Base-by-base conservation (phyloP, 2,329 filamentous ascomycete genomes). In the Lecanicillium sp. region DNA sequence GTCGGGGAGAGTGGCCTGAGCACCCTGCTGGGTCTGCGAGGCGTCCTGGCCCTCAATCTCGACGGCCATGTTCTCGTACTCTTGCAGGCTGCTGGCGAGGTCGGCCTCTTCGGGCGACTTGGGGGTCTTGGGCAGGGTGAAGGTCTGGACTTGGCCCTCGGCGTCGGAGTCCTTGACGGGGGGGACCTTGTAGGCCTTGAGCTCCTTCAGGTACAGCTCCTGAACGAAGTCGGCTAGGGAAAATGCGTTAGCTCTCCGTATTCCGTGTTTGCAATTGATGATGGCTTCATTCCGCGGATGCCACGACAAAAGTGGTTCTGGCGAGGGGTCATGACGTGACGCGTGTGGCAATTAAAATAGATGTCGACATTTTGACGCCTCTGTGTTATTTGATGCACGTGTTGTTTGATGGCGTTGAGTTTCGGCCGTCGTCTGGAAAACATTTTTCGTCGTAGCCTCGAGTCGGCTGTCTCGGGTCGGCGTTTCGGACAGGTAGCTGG, bases 121-220 rank as follows among this genome's bases (percentile, higher is more conserved):
- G 58, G 92, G 90, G 43, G 88, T 67, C 65, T 84, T 80, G 56
- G 92, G 92, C 49, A 82, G 62, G 58, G 62, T 60, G 74, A 97
- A 98, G 64, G 80, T 86, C 64, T 92, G 85, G 55, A 97, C 92
- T 55, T 94, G 84, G 61, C 87, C 89, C 54, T 90, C 83, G 60
- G 89, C 73, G 60, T 97, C 92, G 56, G 79, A 78, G 48, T 87
- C 75, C 76, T 96, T 95, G 69, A 90, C 62, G 51, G 79, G 72
- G 41, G 85, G 72, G 48, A 81, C 72, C 79, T 97, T 97, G 84
- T 95, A 97, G 68, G 80, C 79, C 72, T 90, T 92, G 61, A 98
- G 81, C 70, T 97, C 89, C 66, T 83, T 84, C 55, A 98, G 81
- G 77, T 98, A 98, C 60, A 98, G 79, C 64, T 97, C 90, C 71